These are phyloP conservation scores for Tylopilus sp. DNA, from an alignment of 1,284 basidiomycete species.

Conservation along the genomic window DNA sequence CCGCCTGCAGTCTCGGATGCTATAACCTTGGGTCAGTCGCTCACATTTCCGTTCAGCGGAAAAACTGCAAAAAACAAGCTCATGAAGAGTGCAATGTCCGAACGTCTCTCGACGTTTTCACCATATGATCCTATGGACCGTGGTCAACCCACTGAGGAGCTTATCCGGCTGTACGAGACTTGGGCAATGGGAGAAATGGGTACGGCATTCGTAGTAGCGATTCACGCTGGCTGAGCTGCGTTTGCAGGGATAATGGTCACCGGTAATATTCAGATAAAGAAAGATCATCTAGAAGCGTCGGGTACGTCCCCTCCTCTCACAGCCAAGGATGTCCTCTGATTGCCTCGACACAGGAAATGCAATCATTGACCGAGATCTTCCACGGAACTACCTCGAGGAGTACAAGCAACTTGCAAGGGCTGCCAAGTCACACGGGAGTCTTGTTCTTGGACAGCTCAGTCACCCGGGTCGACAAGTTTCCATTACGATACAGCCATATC, in stretches of 20 bases:
- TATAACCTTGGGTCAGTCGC: slow-evolving; percentile 22
- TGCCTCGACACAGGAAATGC: slow-evolving; percentile 25
- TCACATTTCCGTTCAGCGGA: slow-evolving; percentile 31
- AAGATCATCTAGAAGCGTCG: slow-evolving; percentile 33
- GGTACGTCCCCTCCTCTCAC: slow-evolving; percentile 12
- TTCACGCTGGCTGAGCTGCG: slow-evolving; percentile 1
- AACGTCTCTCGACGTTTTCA: slow-evolving; percentile 34
- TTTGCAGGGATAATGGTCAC: slow-evolving; percentile 30
- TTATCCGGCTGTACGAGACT: slow-evolving; percentile 32
- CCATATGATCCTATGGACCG: slow-evolving; percentile 28
- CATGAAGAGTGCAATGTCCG: slow-evolving; percentile 35
- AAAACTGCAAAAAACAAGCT: slow-evolving; percentile 31
- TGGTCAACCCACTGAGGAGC: slow-evolving; percentile 33
- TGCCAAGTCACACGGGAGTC: slow-evolving; percentile 29
- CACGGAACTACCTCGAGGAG: slow-evolving; percentile 24
- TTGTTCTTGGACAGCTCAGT: slow-evolving; percentile 32
- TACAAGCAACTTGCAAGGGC: slow-evolving; percentile 25
- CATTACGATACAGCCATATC: slow-evolving; percentile 35
- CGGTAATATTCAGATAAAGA: slow-evolving; percentile 34
- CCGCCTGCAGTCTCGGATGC: slow-evolving; percentile 15
- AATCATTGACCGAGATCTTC: slow-evolving; percentile 30
- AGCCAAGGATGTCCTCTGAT: not conserved
- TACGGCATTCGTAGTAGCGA: slow-evolving; percentile 8
- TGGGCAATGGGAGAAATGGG: slow-evolving; percentile 34
- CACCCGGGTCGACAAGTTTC: slow-evolving; percentile 35